Base-by-base conservation (phyloP, 257 asterid genomes). In the Cordia subcordata region DNA sequence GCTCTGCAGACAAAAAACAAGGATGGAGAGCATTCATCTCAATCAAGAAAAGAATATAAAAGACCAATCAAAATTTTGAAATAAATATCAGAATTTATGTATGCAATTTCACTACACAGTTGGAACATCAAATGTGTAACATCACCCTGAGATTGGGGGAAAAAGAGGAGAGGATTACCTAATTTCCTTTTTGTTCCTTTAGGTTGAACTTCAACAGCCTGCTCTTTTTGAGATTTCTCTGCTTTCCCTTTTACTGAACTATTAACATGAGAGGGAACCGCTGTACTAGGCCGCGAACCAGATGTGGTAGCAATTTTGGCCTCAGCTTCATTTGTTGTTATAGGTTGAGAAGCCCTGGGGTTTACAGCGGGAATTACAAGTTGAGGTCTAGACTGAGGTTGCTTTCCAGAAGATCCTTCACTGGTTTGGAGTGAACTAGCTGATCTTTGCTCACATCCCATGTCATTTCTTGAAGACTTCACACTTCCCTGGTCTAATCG, bases 131-230 rank as follows among this genome's bases (percentile, higher is more conserved):
- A 58, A 11, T 13, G 56, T 35, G 47, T 37, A 21, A 3, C 35
- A 27, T 27, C 3, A 27, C 35, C 35, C 35, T 6, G 3, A 6
- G 35, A 27, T 4, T 39, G 10, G 8, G 19, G 10, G 35, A 53
- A 35, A 49, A 66, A 42, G 13, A 58, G 16, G 13, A 32, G 35
- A 51, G 11, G 1, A 37, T 33, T 76, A 80, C 86, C 86, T 71
- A 63, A 47, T 22, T 74, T 80, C 54, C 77, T 69, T 66, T 80
- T 80, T 5, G 53, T 66, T 40, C 65, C 70, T 59, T 63, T 77
- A 42, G 61, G 32, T 49, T 68, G 81, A 69, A 53, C 62, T 62
- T 58, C 85, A 50, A 15, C 22, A 23, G 55, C 47, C 15, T 3
- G 68, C 54, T 68, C 76, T 55, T 37, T 19, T 21, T 62, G 59